These are phyloP conservation scores for Penstemon newberryi DNA, from an alignment of 257 asterid genomes.

Conservation along the genomic window DNA sequence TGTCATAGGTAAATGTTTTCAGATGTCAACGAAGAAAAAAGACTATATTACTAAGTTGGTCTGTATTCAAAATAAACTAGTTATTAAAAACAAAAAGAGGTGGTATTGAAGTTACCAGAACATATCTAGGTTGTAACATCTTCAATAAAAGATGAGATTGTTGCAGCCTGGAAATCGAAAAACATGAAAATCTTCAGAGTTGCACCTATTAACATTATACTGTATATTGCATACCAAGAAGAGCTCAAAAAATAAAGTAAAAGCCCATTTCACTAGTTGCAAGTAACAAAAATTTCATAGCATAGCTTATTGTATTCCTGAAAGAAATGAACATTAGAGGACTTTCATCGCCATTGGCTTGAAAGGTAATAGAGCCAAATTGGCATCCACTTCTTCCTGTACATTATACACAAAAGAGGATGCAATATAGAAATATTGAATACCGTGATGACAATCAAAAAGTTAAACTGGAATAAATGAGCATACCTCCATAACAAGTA, in stretches of 20 bases:
- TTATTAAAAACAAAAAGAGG: background rate
- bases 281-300: constrained; percentile 12
- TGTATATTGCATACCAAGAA: background rate
- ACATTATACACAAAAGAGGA: no score
- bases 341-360: constrained; percentile 77
- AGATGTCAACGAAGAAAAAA: background rate
- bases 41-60: background rate
- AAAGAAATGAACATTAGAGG: constrained; percentile 74
- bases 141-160: no score
- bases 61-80: constrained; percentile 3
- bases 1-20: constrained; percentile 25
- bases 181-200: constrained; percentile 19
- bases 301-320: constrained; percentile 65
- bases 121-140: no score
- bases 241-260: background rate
- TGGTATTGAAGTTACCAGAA: no score
- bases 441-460: no score
- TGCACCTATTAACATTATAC: background rate
- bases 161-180: constrained; percentile 37
- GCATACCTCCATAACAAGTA: no score
- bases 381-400: constrained; percentile 70
- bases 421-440: no score
- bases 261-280: constrained; percentile 3
- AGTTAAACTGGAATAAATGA: no score
- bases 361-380: constrained; percentile 69